A percentile compares a stretch with the other conserved stretches of the same genome.
These are phyloP conservation scores for Lantana camara DNA, from an alignment of 257 asterid species.

Conservation along the genomic window DNA sequence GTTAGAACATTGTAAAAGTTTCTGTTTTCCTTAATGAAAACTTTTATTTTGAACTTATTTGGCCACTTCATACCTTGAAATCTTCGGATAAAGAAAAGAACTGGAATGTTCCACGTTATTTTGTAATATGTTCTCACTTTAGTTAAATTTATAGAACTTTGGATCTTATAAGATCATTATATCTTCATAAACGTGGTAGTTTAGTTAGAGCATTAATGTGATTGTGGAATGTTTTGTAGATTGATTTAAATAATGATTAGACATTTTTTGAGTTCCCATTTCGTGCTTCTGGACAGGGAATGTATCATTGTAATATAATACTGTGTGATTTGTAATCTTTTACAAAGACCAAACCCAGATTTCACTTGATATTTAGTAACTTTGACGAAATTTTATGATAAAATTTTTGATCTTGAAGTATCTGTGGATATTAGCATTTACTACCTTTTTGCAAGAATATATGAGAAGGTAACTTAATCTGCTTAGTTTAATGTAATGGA, in stretches of 20 bases:
- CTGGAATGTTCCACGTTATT: neutral
- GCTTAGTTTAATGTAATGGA: neutral
- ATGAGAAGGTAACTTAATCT: neutral
- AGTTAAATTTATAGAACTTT: neutral
- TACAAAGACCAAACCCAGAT: no score
- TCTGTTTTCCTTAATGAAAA: conserved; percentile 13
- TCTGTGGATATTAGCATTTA: neutral
- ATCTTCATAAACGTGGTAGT: conserved; percentile 1
- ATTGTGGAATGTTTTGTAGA: neutral
- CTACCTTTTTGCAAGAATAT: neutral
- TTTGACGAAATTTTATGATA: no score
- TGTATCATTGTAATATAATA: no score
- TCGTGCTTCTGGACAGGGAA: neutral
- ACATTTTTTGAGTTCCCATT: conserved; percentile 13
- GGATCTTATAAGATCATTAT: conserved; percentile 7
- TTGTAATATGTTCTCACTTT: neutral
- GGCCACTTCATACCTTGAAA: neutral
- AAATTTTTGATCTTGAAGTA: neutral
- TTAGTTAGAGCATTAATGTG: neutral
- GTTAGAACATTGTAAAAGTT: neutral
- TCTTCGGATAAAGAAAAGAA: conserved; percentile 10
- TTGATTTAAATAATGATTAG: neutral
- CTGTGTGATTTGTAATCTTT: no score
- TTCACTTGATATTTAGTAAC: no score
- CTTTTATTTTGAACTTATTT: neutral